phyloP scores from a whole-genome alignment of 345 rosid genomes.

The Populus euphratica region DNA sequence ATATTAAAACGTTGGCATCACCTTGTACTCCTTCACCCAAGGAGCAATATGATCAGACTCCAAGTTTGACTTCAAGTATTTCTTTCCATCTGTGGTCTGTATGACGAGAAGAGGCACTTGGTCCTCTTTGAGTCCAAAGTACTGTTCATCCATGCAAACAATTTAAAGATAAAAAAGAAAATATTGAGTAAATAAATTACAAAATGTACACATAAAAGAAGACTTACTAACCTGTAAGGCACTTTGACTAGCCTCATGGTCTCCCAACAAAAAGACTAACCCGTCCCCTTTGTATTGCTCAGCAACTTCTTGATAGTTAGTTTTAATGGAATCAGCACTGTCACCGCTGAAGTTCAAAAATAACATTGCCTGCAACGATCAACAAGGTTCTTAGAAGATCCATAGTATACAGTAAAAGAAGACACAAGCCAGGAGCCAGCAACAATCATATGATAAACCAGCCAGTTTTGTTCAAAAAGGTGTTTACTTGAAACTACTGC shows the following conservation, averaged over 20 bases:
- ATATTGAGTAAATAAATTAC: slow-evolving; percentile 1
- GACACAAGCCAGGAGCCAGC: neutral
- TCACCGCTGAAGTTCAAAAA: slow-evolving; percentile 63
- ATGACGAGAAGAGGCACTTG: slow-evolving; percentile 79
- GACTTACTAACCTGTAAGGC: slow-evolving; percentile 68
- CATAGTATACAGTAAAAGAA: neutral
- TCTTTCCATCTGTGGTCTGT: slow-evolving; percentile 64
- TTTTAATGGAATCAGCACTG: slow-evolving; percentile 52
- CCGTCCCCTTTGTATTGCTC: slow-evolving; percentile 65
- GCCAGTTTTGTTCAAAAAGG: neutral
- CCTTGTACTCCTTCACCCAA: slow-evolving; percentile 88
- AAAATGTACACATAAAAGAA: neutral
- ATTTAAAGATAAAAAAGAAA: slow-evolving; percentile 2
- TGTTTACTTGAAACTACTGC: neutral
- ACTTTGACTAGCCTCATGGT: slow-evolving; percentile 75
- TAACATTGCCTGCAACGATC: slow-evolving; percentile 67
- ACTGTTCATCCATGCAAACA: slow-evolving; percentile 44
- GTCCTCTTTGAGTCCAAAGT: slow-evolving; percentile 77
- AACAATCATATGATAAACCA: neutral
- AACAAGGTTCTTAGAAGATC: neutral
- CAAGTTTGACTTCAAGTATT: slow-evolving; percentile 69
- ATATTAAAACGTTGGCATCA: slow-evolving; percentile 8
- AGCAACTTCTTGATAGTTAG: slow-evolving; percentile 71
- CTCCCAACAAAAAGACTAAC: slow-evolving; percentile 77
- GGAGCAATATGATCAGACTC: slow-evolving; percentile 63